These are phyloP conservation scores for Rhizopogon sp. DNA, from an alignment of 768 basidiomycete species.

Conservation along the genomic window DNA sequence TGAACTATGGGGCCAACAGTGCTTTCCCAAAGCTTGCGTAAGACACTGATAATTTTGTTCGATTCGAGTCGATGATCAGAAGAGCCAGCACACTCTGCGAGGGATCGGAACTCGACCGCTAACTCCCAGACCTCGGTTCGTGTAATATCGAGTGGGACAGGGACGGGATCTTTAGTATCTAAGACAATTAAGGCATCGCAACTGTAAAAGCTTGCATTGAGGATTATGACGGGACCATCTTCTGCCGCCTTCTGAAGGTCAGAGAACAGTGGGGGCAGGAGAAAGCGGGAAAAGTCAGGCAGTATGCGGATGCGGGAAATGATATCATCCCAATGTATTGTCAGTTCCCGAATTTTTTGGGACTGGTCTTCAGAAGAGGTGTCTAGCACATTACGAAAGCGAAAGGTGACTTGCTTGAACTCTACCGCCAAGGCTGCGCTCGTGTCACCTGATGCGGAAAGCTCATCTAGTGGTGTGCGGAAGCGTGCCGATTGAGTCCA, in stretches of 20 bases:
- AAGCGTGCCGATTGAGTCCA: conserved; percentile 23
- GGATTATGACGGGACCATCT: conserved; percentile 14
- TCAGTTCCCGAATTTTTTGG: conserved; percentile 3
- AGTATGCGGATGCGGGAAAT: conserved; percentile 5
- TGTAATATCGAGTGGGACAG: neutral
- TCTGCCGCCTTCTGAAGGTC: conserved; percentile 11
- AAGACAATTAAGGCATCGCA: conserved; percentile 12
- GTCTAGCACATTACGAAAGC: neutral
- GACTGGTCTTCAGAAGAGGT: neutral
- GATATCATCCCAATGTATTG: conserved; percentile 1
- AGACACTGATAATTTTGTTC: neutral
- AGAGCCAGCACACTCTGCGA: too few species aligned
- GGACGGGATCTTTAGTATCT: neutral
- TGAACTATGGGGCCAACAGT: neutral
- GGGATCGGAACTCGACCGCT: too few species aligned
- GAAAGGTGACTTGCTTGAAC: conserved; percentile 6
- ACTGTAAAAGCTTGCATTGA: conserved; percentile 9
- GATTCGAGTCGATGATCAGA: too few species aligned
- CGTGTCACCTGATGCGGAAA: neutral
- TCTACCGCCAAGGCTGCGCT: neutral
- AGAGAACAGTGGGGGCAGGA: conserved; percentile 8
- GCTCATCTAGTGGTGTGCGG: conserved; percentile 19
- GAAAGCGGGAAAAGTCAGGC: conserved; percentile 11
- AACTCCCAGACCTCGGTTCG: too few species aligned
- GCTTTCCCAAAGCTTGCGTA: neutral